Conservation (phyloP, 2,329 filamentous ascomycete species). For the Ophiostoma angusticollis region DNA sequence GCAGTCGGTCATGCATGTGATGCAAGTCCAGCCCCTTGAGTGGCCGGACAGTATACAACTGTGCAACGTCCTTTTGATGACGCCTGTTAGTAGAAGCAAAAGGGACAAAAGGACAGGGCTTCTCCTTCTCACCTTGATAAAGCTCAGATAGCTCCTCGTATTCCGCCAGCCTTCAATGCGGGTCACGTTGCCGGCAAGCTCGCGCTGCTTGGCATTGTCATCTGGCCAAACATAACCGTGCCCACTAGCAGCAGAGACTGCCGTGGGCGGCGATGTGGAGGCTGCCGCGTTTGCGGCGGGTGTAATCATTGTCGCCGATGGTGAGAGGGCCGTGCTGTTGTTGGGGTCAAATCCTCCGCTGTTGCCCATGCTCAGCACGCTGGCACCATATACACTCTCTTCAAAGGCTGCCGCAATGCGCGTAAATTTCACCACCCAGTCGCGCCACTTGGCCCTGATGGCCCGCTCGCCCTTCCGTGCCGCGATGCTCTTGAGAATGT, state of each 20-base stretch:
- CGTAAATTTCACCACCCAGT: slow-evolving; percentile 90
- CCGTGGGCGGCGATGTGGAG: neutral
- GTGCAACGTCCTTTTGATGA: slow-evolving; percentile 44
- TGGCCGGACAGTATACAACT: slow-evolving; percentile 50
- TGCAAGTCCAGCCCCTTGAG: slow-evolving; percentile 75
- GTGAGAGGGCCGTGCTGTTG: neutral
- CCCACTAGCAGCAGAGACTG: slow-evolving; percentile 41
- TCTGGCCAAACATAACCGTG: slow-evolving; percentile 95
- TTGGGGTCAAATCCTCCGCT: slow-evolving; percentile 46
- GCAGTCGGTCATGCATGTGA: slow-evolving; percentile 83
- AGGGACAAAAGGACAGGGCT: slow-evolving; percentile 13
- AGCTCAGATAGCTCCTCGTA: slow-evolving; percentile 89
- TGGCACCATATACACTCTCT: slow-evolving; percentile 87
- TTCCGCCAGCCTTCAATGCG: slow-evolving; percentile 95
- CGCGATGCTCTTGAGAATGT: slow-evolving; percentile 70
- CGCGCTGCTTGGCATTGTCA: slow-evolving; percentile 64
- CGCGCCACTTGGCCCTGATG: slow-evolving; percentile 82
- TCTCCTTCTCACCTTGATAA: slow-evolving; percentile 55
- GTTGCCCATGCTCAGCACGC: slow-evolving; percentile 68
- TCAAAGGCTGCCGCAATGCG: slow-evolving; percentile 89
- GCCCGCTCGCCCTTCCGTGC: slow-evolving; percentile 81
- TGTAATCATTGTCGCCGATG: slow-evolving; percentile 15
- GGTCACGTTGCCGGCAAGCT: slow-evolving; percentile 82
- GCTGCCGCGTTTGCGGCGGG: slow-evolving; percentile 26
- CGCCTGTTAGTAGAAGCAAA: neutral